These are phyloP conservation scores for Pythium aristosporum DNA, from an alignment of 352 stramenopile genomes.

Conservation along the genomic window DNA sequence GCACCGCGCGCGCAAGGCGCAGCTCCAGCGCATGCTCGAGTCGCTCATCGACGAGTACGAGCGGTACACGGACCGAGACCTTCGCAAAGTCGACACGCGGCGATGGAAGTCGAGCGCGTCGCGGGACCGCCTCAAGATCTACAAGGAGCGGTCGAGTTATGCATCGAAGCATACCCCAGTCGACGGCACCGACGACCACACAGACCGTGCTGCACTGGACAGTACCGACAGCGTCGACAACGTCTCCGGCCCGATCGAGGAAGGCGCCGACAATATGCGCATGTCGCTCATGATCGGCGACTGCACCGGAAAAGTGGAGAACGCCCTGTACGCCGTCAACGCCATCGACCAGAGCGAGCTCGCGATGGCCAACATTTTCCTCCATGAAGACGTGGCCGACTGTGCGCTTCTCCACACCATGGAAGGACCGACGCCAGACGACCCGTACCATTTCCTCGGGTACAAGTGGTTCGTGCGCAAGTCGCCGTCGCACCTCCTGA, in stretches of 20 bases:
- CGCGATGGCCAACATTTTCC: conserved; percentile 25
- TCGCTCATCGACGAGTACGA: conserved; percentile 52
- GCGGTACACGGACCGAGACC: conserved; percentile 33
- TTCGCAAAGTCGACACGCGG: conserved; percentile 32
- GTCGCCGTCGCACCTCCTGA: conserved; percentile 31
- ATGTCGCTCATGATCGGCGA: conserved; percentile 26
- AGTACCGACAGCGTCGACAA: background rate
- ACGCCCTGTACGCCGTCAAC: conserved; percentile 22
- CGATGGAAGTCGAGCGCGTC: conserved; percentile 43
- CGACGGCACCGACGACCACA: background rate
- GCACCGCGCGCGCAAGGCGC: conserved; percentile 34
- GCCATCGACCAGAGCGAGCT: conserved; percentile 17
- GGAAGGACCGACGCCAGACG: conserved; percentile 19
- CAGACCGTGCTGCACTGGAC: background rate
- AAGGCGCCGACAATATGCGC: conserved; percentile 12
- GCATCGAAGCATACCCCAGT: background rate
- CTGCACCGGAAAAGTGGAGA: conserved; percentile 23
- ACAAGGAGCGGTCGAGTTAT: conserved; percentile 35
- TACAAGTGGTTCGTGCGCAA: conserved; percentile 35
- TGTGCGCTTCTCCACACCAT: conserved; percentile 25
- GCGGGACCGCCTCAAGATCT: conserved; percentile 53
- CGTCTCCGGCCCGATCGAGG: conserved; percentile 8
- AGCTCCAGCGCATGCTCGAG: conserved; percentile 43
- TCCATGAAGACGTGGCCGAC: conserved; percentile 29
- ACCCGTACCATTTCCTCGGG: conserved; percentile 27